Evolutionary conservation across 1,139 yeast genomes (phyloP).

Genomic region (Eremothecium cymbalariae): DNA sequence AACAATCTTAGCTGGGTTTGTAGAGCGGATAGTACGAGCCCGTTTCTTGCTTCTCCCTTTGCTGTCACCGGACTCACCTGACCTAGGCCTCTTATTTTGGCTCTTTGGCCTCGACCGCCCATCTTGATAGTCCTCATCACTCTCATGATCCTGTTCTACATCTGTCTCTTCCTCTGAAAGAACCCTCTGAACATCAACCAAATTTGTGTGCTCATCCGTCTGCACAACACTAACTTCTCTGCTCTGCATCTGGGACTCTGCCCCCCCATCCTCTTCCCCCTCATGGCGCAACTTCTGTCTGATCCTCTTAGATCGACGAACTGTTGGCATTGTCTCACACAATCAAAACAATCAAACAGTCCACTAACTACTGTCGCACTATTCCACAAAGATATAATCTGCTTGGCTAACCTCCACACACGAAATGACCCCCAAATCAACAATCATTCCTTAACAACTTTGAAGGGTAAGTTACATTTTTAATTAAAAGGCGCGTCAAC

Average conservation of each 20-base stretch:
- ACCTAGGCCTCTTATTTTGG: conserved; percentile 15
- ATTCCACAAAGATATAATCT: no score
- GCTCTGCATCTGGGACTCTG: no score
- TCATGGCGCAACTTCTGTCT: conserved; percentile 12
- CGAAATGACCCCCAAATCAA: no score
- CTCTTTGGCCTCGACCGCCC: conserved; percentile 2
- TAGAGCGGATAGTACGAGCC: not conserved
- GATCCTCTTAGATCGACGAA: conserved; percentile 19
- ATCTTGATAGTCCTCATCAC: conserved; percentile 12
- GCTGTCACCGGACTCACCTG: conserved; percentile 13
- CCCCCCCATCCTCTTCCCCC: not conserved
- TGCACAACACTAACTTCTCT: conserved; percentile 5
- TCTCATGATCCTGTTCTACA: conserved; percentile 10
- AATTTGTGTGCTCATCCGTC: conserved; percentile 9
- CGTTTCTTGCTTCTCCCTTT: conserved; percentile 14
- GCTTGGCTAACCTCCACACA: no score
- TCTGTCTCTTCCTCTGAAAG: conserved; percentile 12
- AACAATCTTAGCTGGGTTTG: not conserved
- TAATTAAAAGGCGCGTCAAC: no score
- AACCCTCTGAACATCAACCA: conserved; percentile 11
- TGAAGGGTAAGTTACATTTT: no score
- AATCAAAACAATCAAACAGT: no score
- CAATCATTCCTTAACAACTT: no score
- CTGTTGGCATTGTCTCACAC: conserved; percentile 16
- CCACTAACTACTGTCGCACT: no score